Conservation (phyloP, 352 stramenopile genomes). For the Halophytophthora batemanensis region DNA sequence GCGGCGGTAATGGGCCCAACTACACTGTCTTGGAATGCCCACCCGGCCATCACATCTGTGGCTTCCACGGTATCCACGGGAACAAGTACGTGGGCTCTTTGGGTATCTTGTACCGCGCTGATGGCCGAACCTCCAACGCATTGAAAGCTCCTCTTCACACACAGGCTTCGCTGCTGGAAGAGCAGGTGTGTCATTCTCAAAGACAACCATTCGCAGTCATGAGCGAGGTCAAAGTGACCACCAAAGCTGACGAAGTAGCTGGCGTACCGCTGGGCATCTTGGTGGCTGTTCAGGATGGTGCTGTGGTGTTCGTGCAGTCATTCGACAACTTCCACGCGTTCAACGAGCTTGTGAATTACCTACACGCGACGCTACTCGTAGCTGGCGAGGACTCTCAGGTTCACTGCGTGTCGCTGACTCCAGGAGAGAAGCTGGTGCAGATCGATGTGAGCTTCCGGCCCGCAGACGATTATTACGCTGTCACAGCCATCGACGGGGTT, state of each 20-base stretch:
- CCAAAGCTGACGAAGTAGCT: neutral
- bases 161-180: neutral
- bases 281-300: conserved; percentile 17
- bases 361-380: conserved; percentile 20
- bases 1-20: conserved; percentile 27
- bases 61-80: conserved; percentile 34
- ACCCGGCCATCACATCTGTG: conserved; percentile 27
- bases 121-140: neutral
- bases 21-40: conserved; percentile 27
- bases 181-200: neutral
- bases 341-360: conserved; percentile 25
- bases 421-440: conserved; percentile 42
- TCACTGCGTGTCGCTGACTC: conserved; percentile 28
- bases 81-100: conserved; percentile 35
- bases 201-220: conserved; percentile 14
- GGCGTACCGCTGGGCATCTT: conserved; percentile 19
- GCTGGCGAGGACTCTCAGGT: conserved; percentile 25
- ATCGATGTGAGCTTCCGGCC: conserved; percentile 37
- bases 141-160: neutral
- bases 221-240: conserved; percentile 13
- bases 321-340: conserved; percentile 29
- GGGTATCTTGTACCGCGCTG: conserved; percentile 28
- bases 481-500: conserved; percentile 38
- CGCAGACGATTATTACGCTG: conserved; percentile 2
- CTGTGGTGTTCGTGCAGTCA: conserved; percentile 27